phyloP scores from a whole-genome alignment of 768 basidiomycete species.

The Pisolithus albus region DNA sequence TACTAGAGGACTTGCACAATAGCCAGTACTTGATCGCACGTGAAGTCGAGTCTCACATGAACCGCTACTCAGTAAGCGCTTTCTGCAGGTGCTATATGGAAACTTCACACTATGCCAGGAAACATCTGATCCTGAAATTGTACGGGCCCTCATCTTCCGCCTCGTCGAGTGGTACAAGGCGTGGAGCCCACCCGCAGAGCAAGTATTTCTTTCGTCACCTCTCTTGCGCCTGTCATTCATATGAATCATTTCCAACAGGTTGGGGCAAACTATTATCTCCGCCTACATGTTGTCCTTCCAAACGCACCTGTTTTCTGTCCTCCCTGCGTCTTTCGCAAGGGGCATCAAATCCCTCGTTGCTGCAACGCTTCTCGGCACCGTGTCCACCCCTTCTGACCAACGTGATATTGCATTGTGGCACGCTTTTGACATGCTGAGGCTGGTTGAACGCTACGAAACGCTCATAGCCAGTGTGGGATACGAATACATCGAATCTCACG shows the following conservation, averaged over 20 bases:
- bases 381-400: slow-evolving; percentile 20
- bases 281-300: slow-evolving; percentile 67
- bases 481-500: slow-evolving; percentile 74
- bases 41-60: slow-evolving; percentile 57
- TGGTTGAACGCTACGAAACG: slow-evolving; percentile 78
- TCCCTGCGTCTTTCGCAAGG: slow-evolving; percentile 60
- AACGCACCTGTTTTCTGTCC: slow-evolving; percentile 63
- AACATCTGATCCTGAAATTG: slow-evolving; percentile 39
- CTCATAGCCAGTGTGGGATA: slow-evolving; percentile 81
- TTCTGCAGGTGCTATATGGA: background rate
- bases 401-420: slow-evolving; percentile 42
- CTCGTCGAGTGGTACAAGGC: slow-evolving; percentile 66
- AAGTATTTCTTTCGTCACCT: slow-evolving; percentile 17
- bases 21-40: slow-evolving; percentile 50
- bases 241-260: slow-evolving; percentile 31
- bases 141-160: slow-evolving; percentile 50
- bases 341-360: slow-evolving; percentile 66
- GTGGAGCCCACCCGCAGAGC: slow-evolving; percentile 70
- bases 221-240: background rate
- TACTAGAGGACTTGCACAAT: slow-evolving; percentile 55
- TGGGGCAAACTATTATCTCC: slow-evolving; percentile 52
- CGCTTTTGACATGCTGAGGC: slow-evolving; percentile 61
- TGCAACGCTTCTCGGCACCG: slow-evolving; percentile 38
- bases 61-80: slow-evolving; percentile 50
- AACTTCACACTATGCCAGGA: slow-evolving; percentile 27